A percentile compares a stretch with the other conserved stretches of the same genome.
Evolutionary conservation across 2,329 filamentous ascomycete species (phyloP).

Genomic region (Claviceps fusiformis): DNA sequence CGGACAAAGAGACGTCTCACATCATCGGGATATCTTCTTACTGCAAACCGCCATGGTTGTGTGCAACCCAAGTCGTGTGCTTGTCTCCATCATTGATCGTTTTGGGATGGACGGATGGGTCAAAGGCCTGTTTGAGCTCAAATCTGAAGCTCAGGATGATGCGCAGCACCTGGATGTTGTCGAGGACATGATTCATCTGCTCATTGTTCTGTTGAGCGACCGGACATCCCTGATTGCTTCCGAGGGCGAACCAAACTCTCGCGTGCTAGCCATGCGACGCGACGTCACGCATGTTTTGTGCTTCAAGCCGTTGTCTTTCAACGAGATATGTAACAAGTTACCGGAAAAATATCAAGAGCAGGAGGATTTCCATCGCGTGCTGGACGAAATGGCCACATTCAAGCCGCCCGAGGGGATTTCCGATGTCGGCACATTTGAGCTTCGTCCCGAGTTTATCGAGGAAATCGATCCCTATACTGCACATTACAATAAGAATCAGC

Average conservation of each 20-base stretch:
- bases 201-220: conserved; percentile 85
- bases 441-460: conserved; percentile 74
- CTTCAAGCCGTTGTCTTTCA: conserved; percentile 92
- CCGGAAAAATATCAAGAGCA: conserved; percentile 83
- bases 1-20: conserved; percentile 76
- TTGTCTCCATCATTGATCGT: conserved; percentile 82
- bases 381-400: conserved; percentile 80
- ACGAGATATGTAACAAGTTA: conserved; percentile 73
- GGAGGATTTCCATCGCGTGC: conserved; percentile 71
- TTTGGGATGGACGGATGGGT: conserved; percentile 85
- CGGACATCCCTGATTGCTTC: conserved; percentile 63
- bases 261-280: conserved; percentile 61
- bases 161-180: conserved; percentile 80
- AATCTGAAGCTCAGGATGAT: conserved; percentile 68
- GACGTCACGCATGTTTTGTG: conserved; percentile 90
- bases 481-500: conserved; percentile 92
- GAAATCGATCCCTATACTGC: conserved; percentile 91
- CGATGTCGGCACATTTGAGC: conserved; percentile 86
- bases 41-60: conserved; percentile 82
- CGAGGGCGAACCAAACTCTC: conserved; percentile 50
- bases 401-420: conserved; percentile 81
- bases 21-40: conserved; percentile 89
- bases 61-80: conserved; percentile 67
- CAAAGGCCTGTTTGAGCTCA: conserved; percentile 62
- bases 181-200: conserved; percentile 87